Base-by-base conservation (phyloP, 352 stramenopile species). In the Phytophthora fragariae region DNA sequence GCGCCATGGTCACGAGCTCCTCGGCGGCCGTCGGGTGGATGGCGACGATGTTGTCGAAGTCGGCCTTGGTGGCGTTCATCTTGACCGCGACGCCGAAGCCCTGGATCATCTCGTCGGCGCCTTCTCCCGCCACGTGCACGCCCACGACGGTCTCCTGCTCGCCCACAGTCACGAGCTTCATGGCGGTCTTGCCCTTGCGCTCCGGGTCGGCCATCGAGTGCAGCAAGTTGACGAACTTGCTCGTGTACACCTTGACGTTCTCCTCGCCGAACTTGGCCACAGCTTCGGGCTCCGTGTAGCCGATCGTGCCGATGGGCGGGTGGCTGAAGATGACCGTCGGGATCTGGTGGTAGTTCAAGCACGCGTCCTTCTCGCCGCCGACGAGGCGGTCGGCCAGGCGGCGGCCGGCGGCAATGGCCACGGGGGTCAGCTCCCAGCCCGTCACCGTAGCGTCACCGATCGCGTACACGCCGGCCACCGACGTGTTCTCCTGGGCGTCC, bases 11-110 rank as follows among this genome's bases (percentile, higher is more conserved):
- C 46, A 99, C 96, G 7, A 99, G 74, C 80, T 99, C 97, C 82
- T 99, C 97, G 31, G 92, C 76, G n/a, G 92, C 91, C n/a, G 97
- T 99, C 21, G 97, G 97, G 83, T 99, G 97, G 72, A 99, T 98
- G 29, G 93, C 97, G 60, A 99, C 92, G 55, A 91, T 94, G 57
- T 90, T 88, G 79, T 99, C 95, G 72, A 99, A 98, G 84, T 99
- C 97, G n/a, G 91, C 86, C 76, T 99, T 99, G 56, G 97, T 99
- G 24, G 94, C 95, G 73, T 97, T 97, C 93, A 99, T 98, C 81
- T 99, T 99, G 73, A 99, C 92, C 4, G 98, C 97, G 4, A 99
- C 95, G 37, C 88, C 98, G 75, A 99, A 99, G 67, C 97, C 97
- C 83, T 99, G 97, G 57, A 99, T 89, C 91, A 99, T 98, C 85